phyloP scores from a whole-genome alignment of 345 rosid genomes.

The Bruguiera gymnorhiza region DNA sequence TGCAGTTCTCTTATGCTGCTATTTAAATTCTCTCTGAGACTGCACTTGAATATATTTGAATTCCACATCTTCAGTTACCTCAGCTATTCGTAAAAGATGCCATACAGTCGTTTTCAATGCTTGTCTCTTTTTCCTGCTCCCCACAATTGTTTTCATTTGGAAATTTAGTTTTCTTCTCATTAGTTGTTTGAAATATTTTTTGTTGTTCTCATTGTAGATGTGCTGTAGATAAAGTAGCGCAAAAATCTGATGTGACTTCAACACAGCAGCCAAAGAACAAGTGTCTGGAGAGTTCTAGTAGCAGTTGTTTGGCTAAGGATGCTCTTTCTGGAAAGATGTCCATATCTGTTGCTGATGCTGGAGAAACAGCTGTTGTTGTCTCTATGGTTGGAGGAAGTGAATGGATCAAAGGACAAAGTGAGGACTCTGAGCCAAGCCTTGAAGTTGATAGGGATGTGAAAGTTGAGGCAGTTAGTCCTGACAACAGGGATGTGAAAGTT shows the following conservation, averaged over 20 bases:
- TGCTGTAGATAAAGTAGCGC: conserved; percentile 41
- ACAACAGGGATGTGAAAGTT: conserved; percentile 27
- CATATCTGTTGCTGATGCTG: conserved; percentile 83
- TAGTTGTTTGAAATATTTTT: conserved; percentile 4
- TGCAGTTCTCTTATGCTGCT: conserved; percentile 2
- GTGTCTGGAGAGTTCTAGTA: conserved; percentile 39
- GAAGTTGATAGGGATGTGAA: conserved; percentile 33
- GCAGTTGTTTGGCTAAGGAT: conserved; percentile 46
- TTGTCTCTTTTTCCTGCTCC: neutral
- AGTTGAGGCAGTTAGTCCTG: conserved; percentile 30
- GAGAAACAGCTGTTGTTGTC: conserved; percentile 92
- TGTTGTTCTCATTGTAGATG: conserved; percentile 52
- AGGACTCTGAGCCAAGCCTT: conserved; percentile 27
- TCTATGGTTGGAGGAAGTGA: conserved; percentile 62
- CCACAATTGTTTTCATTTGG: neutral
- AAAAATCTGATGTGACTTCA: conserved; percentile 39
- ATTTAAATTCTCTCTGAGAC: neutral
- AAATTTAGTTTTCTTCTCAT: conserved; percentile 4
- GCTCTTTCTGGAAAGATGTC: conserved; percentile 61
- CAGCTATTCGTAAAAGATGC: neutral
- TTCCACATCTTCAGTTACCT: neutral
- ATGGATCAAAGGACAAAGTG: conserved; percentile 39
- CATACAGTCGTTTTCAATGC: neutral
- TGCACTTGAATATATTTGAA: neutral
- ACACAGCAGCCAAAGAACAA: conserved; percentile 36